Base-by-base conservation (phyloP, 257 asterid genomes). In the Catharanthus roseus region DNA sequence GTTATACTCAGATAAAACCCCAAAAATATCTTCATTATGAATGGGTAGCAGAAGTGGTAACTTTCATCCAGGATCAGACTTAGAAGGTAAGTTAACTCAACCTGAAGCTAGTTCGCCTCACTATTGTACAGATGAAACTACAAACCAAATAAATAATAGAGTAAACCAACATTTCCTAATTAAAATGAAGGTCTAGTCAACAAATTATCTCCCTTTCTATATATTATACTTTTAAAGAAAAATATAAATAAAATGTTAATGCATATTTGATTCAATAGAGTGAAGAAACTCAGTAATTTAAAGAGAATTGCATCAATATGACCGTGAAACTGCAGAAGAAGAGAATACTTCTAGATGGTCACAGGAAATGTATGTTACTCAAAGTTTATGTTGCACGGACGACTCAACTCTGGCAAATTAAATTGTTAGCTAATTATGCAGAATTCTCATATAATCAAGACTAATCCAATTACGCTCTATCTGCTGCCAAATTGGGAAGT, bases 31-130 rank as follows among this genome's bases (percentile, higher is more conserved):
- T 10, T 3, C 67, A 9, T 61, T 34, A 34, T 33, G 28, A 33
- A 28, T 3, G 19, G 65, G 67, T 39, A 33, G 67, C 33, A 61
- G 26, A 61, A 2, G 45, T 16, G 65, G 42, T 29, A 58, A 60
- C 42, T 29, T 60, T 29, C 13, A n/a, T 31, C 23, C 26, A 33
- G 28, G 28, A 33, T 61, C 26, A 33, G 7, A 61, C 44, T 61
- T 33, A 61, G n/a, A n/a, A 33, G 23, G 24, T 33, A 61, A 61
- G 11, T 33, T 34, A 53, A 31, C 68, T 54, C 68, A 62, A 63
- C 63, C 67, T 49, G 29, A 62, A 45, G 29, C 57, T 65, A 72
- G 62, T 28, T n/a, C n/a, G 4, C n/a, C 65, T 4, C 41, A 58
- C 23, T 5, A 3, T 16, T 15, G 18, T 29, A 13, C 10, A 12